phyloP scores from a whole-genome alignment of 805 yeast genomes.

The Metschnikowia proteae region DNA sequence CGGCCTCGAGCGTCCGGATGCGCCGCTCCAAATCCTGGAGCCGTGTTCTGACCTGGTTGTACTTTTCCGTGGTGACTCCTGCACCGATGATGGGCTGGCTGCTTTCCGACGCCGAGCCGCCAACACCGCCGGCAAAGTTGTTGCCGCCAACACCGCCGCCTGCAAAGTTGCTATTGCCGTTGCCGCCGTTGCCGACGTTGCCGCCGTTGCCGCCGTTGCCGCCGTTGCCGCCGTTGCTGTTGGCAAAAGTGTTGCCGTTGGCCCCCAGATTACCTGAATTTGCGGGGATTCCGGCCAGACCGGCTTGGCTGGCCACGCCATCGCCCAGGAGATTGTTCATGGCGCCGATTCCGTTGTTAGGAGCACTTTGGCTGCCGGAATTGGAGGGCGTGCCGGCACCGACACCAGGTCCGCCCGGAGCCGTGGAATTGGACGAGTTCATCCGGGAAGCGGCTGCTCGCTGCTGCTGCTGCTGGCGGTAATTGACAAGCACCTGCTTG shows the following conservation, averaged over 20 bases:
- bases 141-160: background rate
- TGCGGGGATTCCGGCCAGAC: background rate
- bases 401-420: background rate
- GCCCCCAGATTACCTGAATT: background rate
- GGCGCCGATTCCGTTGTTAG: background rate
- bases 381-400: background rate
- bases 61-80: conserved; percentile 32
- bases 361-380: background rate
- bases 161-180: background rate
- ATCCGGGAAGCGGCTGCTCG: conserved; percentile 15
- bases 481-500: conserved; percentile 55
- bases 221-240: background rate
- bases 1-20: conserved; percentile 47
- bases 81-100: background rate
- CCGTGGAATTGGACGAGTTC: background rate
- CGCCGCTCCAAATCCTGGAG: conserved; percentile 49
- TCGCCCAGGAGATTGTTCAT: conserved; percentile 1
- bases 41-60: conserved; percentile 43
- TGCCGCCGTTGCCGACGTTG: background rate
- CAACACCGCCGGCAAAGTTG: background rate
- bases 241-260: background rate
- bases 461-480: conserved; percentile 49
- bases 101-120: background rate
- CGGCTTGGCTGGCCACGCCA: background rate
- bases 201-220: background rate